Conservation (phyloP, 352 stramenopile genomes). For the Globisporangium parvum region DNA sequence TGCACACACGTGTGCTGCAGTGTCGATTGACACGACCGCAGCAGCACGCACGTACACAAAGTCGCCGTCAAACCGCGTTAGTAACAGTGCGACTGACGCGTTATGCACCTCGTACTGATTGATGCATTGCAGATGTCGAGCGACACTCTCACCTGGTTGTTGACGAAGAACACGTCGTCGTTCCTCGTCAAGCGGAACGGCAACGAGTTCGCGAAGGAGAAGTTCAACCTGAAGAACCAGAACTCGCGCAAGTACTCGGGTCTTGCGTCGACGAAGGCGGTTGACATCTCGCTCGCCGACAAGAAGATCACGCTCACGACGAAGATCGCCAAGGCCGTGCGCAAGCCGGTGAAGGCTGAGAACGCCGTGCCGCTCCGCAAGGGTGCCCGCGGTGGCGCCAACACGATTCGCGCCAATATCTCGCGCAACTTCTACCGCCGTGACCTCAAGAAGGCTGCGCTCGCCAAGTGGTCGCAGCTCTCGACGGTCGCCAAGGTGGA, state of each 20-base stretch:
- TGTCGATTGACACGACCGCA: not conserved
- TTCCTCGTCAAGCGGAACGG: conserved; percentile 94
- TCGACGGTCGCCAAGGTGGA: conserved; percentile 85
- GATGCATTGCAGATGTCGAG: conserved; percentile 62
- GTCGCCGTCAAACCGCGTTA: not conserved
- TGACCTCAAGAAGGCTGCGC: conserved; percentile 80
- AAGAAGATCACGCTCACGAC: conserved; percentile 84
- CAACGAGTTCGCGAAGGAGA: conserved; percentile 90
- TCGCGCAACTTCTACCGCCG: conserved; percentile 86
- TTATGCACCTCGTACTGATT: not conserved
- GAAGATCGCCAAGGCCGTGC: conserved; percentile 68
- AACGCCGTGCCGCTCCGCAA: conserved; percentile 80
- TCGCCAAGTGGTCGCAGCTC: conserved; percentile 83
- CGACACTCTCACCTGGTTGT: conserved; percentile 95
- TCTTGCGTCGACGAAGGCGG: conserved; percentile 90
- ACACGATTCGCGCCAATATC: conserved; percentile 87
- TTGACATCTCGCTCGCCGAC: conserved; percentile 87
- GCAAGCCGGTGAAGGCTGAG: conserved; percentile 66
- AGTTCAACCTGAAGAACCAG: conserved; percentile 94
- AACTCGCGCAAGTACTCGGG: conserved; percentile 97
- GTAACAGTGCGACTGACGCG: not conserved
- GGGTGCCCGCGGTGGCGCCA: conserved; percentile 70
- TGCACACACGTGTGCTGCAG: too few relatives aligned
- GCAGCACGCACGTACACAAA: not conserved
- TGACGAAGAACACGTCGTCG: conserved; percentile 94